Percentiles rank a stretch among this genome's conserved stretches.
phyloP scores from a whole-genome alignment of 306 rosid species.

The Senna siamea region DNA sequence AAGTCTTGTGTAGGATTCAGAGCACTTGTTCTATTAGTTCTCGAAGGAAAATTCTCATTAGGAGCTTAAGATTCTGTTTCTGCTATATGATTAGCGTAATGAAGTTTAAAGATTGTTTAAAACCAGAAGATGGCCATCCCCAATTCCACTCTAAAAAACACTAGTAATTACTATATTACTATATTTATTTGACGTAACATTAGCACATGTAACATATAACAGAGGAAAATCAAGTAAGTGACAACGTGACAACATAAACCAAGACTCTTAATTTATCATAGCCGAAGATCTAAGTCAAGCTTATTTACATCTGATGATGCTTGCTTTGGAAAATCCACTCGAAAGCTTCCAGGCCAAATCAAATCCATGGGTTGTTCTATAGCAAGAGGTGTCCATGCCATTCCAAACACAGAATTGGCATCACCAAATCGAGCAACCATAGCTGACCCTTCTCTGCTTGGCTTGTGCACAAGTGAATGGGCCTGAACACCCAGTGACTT shows the following conservation, averaged over 20 bases:
- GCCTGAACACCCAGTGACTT: slow-evolving; percentile 60
- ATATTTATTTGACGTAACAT: not conserved
- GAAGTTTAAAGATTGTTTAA: not conserved
- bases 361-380: slow-evolving; percentile 52
- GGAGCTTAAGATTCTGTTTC: no score
- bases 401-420: slow-evolving; percentile 35
- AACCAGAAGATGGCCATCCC: not conserved
- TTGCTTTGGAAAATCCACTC: slow-evolving; percentile 42
- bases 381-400: slow-evolving; percentile 55
- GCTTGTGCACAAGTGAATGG: slow-evolving; percentile 65
- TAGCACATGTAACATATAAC: not conserved
- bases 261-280: slow-evolving; percentile 41
- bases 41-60: no score
- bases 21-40: no score
- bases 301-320: slow-evolving; percentile 47
- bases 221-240: not conserved
- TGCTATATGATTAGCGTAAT: no score
- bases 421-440: slow-evolving; percentile 47
- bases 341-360: slow-evolving; percentile 72
- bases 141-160: not conserved
- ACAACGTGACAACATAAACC: not conserved
- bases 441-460: slow-evolving; percentile 45
- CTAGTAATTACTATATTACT: no score
- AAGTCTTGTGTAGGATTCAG: not conserved
- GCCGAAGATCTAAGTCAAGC: slow-evolving; percentile 70